phyloP scores from a whole-genome alignment of 768 basidiomycete genomes.

The Trametes meyenii region DNA sequence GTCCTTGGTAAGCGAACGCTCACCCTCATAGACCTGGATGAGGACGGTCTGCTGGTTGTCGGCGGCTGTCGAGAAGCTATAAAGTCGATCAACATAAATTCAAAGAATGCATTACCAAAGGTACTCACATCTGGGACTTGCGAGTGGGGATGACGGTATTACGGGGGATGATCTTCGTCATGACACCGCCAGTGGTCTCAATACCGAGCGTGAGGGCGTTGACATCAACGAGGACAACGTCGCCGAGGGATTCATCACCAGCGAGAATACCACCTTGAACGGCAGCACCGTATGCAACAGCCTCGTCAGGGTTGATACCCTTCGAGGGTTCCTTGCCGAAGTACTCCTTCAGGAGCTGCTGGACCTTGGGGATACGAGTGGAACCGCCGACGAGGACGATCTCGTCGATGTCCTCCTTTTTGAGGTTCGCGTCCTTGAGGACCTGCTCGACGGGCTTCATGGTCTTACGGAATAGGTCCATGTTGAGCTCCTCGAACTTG shows the following conservation, averaged over 20 bases:
- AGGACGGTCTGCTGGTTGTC: slow-evolving; percentile 95
- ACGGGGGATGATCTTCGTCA: slow-evolving; percentile 95
- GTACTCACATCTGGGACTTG: slow-evolving; percentile 87
- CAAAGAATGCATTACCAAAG: background rate
- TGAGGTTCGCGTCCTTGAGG: slow-evolving; percentile 95
- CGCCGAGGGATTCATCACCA: slow-evolving; percentile 87
- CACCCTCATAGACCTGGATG: slow-evolving; percentile 97
- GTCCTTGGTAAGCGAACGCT: slow-evolving; percentile 96
- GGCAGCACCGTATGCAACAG: slow-evolving; percentile 98
- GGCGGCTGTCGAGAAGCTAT: slow-evolving; percentile 73
- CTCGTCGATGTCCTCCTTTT: slow-evolving; percentile 97
- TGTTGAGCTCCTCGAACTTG: slow-evolving; percentile 98
- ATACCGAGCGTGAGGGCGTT: slow-evolving; percentile 98
- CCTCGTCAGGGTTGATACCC: slow-evolving; percentile 99
- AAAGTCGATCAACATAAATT: slow-evolving; percentile 30
- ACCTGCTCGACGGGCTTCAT: slow-evolving; percentile 99
- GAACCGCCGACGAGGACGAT: slow-evolving; percentile 95
- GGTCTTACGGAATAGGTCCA: slow-evolving; percentile 99
- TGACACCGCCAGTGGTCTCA: slow-evolving; percentile 97
- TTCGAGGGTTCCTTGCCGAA: slow-evolving; percentile 98
- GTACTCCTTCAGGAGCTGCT: slow-evolving; percentile 97
- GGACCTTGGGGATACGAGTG: slow-evolving; percentile 99
- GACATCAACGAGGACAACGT: slow-evolving; percentile 95
- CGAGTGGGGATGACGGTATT: slow-evolving; percentile 98
- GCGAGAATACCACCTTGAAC: slow-evolving; percentile 98